These are phyloP conservation scores for Haematococcus sp. DNA, from an alignment of 139 green algal genomes.

Conservation along the genomic window DNA sequence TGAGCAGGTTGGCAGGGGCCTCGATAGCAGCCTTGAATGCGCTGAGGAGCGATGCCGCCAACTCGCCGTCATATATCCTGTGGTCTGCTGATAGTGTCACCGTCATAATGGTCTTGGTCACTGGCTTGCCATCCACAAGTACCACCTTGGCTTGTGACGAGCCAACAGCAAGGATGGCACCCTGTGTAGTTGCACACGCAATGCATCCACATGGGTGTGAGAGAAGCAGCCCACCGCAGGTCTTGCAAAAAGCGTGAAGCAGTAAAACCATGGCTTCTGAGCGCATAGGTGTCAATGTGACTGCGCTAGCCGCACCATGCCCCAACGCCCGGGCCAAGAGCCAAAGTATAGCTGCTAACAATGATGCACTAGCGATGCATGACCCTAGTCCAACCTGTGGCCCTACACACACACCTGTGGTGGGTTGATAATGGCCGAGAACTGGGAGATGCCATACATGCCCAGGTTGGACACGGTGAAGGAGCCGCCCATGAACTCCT, in stretches of 20 bases:
- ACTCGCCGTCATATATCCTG: slow-evolving; percentile 80
- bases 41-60: not conserved
- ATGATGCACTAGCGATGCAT: not conserved
- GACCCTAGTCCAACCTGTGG: not conserved
- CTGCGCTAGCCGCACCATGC: too few relatives aligned
- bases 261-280: not conserved
- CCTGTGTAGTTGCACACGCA: slow-evolving; percentile 44
- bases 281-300: too few relatives aligned
- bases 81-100: slow-evolving; percentile 86
- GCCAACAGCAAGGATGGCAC: slow-evolving; percentile 78
- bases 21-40: slow-evolving; percentile 12
- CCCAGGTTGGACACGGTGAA: slow-evolving; percentile 91
- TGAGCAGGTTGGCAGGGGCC: not conserved
- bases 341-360: not conserved
- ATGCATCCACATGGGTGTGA: not conserved
- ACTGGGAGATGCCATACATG: slow-evolving; percentile 89
- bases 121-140: slow-evolving; percentile 34
- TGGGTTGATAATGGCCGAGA: slow-evolving; percentile 95
- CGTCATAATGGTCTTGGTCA: slow-evolving; percentile 61
- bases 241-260: not conserved
- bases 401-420: slow-evolving; percentile 45
- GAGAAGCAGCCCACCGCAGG: not conserved
- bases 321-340: too few relatives aligned
- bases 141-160: slow-evolving; percentile 49
- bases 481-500: slow-evolving; percentile 89